Evolutionary conservation across 2,329 filamentous ascomycete species (phyloP).

Genomic region (Hypoxylon sp.): DNA sequence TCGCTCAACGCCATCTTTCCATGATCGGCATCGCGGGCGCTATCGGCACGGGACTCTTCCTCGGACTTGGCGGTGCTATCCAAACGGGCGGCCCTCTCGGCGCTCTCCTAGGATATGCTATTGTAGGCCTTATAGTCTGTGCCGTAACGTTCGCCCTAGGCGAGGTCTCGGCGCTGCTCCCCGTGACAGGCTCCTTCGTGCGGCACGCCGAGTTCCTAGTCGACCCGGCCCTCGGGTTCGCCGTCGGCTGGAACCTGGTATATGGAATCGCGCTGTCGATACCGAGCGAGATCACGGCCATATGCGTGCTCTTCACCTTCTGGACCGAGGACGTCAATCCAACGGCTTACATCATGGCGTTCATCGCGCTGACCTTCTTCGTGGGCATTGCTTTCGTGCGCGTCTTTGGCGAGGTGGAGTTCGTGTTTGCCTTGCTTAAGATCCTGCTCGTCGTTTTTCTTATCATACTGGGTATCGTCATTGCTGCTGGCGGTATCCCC

Average conservation of each 20-base stretch:
- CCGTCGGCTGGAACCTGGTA: conserved; percentile 68
- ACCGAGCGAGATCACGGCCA: conserved; percentile 74
- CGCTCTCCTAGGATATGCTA: conserved; percentile 67
- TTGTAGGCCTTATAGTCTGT: conserved; percentile 70
- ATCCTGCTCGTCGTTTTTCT: conserved; percentile 74
- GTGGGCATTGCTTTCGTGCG: conserved; percentile 72
- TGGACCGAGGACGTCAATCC: conserved; percentile 71
- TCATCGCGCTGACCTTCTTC: conserved; percentile 67
- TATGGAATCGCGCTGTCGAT: conserved; percentile 70
- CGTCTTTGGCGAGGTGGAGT: conserved; percentile 73
- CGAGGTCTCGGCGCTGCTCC: conserved; percentile 72
- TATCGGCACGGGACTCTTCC: conserved; percentile 73
- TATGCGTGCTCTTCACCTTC: conserved; percentile 73
- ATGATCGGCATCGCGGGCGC: conserved; percentile 75
- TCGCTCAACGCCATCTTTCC: conserved; percentile 71
- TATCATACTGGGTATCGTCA: conserved; percentile 73
- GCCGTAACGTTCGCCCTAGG: conserved; percentile 72
- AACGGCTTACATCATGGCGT: conserved; percentile 66
- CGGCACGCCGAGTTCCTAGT: conserved; percentile 73
- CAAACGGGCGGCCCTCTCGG: conserved; percentile 65
- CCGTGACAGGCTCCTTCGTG: conserved; percentile 75
- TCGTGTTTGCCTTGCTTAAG: conserved; percentile 68
- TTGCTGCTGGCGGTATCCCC: conserved; percentile 74
- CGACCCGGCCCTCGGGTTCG: conserved; percentile 72
- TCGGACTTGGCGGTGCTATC: conserved; percentile 70